Conservation (phyloP, 1,284 basidiomycete species). For the Microbotryomycetes sp. region DNA sequence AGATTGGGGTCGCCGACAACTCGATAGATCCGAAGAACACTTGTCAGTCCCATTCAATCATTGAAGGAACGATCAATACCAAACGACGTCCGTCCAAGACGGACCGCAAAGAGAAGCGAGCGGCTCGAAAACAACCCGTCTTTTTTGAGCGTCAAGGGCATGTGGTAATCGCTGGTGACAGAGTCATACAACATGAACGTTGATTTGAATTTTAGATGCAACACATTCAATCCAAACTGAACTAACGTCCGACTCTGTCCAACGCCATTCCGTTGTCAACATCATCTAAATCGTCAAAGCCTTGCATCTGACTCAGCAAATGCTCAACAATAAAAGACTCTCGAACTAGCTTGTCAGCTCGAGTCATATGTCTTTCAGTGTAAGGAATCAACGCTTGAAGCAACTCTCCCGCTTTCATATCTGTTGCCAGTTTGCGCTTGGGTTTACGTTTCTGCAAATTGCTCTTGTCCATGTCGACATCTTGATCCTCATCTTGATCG, state of each 20-base stretch:
- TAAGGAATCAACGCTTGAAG: conserved; percentile 85
- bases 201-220: no score
- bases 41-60: no score
- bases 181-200: not conserved
- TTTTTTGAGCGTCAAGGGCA: conserved; percentile 24
- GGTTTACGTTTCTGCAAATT: conserved; percentile 27
- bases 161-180: conserved; percentile 5
- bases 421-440: conserved; percentile 17
- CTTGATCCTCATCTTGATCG: conserved; percentile 36
- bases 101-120: not conserved
- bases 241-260: not conserved
- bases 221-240: no score
- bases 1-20: not conserved
- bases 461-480: conserved; percentile 12
- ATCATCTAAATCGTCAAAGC: conserved; percentile 29
- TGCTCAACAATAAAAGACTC: conserved; percentile 93
- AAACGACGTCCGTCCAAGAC: not conserved
- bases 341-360: conserved; percentile 78
- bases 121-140: conserved; percentile 5
- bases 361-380: conserved; percentile 79
- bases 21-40: not conserved
- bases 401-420: conserved; percentile 51
- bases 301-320: conserved; percentile 65
- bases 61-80: not conserved
- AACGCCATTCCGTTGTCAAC: not conserved